Evolutionary conservation across 768 basidiomycete species (phyloP), one percentile per base, ranked within the genome.

Genomic region (Suillus cothurnatus): DNA sequence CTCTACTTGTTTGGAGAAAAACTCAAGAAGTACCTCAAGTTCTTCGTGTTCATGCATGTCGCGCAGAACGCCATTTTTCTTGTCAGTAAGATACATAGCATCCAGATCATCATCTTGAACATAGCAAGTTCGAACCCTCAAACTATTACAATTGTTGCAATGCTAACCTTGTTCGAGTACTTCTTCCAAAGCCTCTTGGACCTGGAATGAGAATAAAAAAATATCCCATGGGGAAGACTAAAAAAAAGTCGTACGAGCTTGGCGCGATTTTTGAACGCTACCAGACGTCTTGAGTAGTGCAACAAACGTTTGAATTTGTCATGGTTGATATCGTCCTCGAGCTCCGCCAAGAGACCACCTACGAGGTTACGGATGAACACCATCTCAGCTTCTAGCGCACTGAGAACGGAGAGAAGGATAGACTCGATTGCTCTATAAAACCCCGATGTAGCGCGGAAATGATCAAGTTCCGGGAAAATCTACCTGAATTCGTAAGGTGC

Each of bases 331-430:
- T 96, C 92, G 66, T 95, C 94, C 73, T 99, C 97, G 60, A 99
- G 85, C 76, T 97, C 96, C 21, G 93, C 93, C 36, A 99, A 81
- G 12, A 99, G 81, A 4, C 94, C 92, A 61, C 93, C 92, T 61
- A 98, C 92, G 43, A 97, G 87, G 67, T 92, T 91, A 39, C 96
- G 88, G 61, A 95, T 93, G 73, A 96, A 96, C 17, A 91, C 91
- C 92, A 98, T 92, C 79, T 99, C 97, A 38, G 95, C 94, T 79
- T 98, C 97, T 28, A 99, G 82, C 6, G 97, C 95, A 68, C 92
- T 93, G 64, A 96, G 80, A 12, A 97, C 94, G 47, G 95, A 97
- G 49, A 97, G 85, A 50, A 99, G 82, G 64, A 97, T 89, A 1
- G 95, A 96, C 71, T 99, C 97, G 45, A 98, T 82, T 3, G 97